Base-by-base conservation (phyloP, 306 rosid genomes). In the Dalbergia cultrata region DNA sequence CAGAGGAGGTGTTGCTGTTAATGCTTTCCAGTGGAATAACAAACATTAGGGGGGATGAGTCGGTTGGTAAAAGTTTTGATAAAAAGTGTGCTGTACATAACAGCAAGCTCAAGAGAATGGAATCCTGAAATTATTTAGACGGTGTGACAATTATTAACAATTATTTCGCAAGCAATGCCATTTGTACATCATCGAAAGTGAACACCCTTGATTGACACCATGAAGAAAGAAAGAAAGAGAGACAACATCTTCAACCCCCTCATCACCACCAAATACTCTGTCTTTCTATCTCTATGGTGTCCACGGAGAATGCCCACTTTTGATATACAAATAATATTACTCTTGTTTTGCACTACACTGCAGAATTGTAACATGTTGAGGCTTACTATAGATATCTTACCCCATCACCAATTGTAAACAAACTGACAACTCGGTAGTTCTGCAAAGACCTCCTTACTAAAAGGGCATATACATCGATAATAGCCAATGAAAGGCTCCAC, bases 401-500 rank as follows among this genome's bases (percentile, higher is more conserved):
- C 92, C 99, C 97, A 71, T 95, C 99, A 13, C 99, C 99, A 67
- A 95, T 35, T 44, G 99, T 83, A 75, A 95, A 95, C 53, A 91
- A 78, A 72, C 87, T 63, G 76, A 93, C 87, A 68, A 87, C 80
- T 80, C 52, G 85, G 56, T 79, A 76, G 80, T 90, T 95, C 79
- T 90, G 97, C 87, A 95, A 87, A 43, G 94, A 85, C 3, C 95
- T 92, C 84, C 85, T 82, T 12, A 95, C 97, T 56, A 90, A 80
- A 70, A 93, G 91, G 44, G 99, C 99, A 80, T 95, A 93, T 35
- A 87, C 69, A 72, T 95, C 97, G 64, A 82, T 69, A 82, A 95
- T 75, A 49, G 97, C 97, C 56, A 95, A 60, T 35, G 90, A 80
- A 56, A 93, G 26, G 81, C 97, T 93, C 97, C 99, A 95, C 72